phyloP scores from a whole-genome alignment of 2,329 filamentous ascomycete genomes.

The Lasiodiplodia sp. region DNA sequence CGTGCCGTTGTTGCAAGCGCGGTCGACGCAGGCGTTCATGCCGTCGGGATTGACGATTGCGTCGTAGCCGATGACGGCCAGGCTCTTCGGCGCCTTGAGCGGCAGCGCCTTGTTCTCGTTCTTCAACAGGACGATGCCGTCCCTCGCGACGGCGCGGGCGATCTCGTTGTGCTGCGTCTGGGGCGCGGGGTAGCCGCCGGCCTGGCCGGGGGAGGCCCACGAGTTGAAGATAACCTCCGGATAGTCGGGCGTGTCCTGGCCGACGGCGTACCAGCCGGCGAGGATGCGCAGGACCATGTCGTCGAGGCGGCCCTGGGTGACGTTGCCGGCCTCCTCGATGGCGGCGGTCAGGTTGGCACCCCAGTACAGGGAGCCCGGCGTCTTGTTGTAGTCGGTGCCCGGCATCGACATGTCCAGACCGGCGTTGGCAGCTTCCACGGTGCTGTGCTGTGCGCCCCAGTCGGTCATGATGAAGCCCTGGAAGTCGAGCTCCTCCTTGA shows the following conservation, averaged over 20 bases:
- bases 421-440: slow-evolving; percentile 52
- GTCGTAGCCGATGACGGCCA: slow-evolving; percentile 75
- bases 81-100: slow-evolving; percentile 70
- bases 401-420: slow-evolving; percentile 62
- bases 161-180: slow-evolving; percentile 51
- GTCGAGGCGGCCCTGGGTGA: slow-evolving; percentile 85
- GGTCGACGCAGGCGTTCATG: slow-evolving; percentile 79
- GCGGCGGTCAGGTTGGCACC: slow-evolving; percentile 77
- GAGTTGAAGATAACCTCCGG: slow-evolving; percentile 55
- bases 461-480: slow-evolving; percentile 51
- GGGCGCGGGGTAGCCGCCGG: slow-evolving; percentile 39
- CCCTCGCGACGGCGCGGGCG: slow-evolving; percentile 52
- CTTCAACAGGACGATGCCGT: slow-evolving; percentile 59
- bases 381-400: slow-evolving; percentile 41
- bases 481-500: slow-evolving; percentile 61
- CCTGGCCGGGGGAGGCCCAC: slow-evolving; percentile 13
- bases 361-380: slow-evolving; percentile 70
- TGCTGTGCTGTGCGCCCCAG: slow-evolving; percentile 51
- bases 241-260: slow-evolving; percentile 53
- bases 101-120: slow-evolving; percentile 76
- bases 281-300: slow-evolving; percentile 73
- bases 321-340: slow-evolving; percentile 82
- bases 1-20: slow-evolving; percentile 67
- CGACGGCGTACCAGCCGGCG: slow-evolving; percentile 58
- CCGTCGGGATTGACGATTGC: slow-evolving; percentile 77